phyloP scores from a whole-genome alignment of 1,284 basidiomycete species.

The Cryptococcus floricola region DNA sequence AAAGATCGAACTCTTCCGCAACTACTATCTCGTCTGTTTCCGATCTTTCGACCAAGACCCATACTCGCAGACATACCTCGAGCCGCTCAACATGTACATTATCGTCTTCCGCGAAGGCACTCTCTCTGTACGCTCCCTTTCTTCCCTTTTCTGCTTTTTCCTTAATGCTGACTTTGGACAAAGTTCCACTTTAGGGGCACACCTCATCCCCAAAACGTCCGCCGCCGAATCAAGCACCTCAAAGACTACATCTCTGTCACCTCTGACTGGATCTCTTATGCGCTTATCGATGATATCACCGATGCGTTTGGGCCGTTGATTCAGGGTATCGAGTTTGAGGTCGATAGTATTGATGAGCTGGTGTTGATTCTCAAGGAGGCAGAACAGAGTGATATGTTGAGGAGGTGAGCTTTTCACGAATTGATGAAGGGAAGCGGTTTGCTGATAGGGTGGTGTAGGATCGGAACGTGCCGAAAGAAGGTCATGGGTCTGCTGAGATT shows the following conservation, averaged over 20 bases:
- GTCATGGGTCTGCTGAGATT: slow-evolving; percentile 92
- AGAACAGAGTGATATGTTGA: slow-evolving; percentile 74
- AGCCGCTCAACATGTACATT: slow-evolving; percentile 99
- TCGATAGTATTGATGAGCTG: slow-evolving; percentile 97
- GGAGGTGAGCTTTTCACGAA: slow-evolving; percentile 50
- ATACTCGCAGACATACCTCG: slow-evolving; percentile 94
- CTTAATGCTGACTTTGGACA: background rate
- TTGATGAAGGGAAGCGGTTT: background rate
- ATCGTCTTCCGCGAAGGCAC: slow-evolving; percentile 99
- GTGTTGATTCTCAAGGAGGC: slow-evolving; percentile 91
- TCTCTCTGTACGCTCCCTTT: slow-evolving; percentile 63
- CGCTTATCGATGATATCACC: slow-evolving; percentile 98
- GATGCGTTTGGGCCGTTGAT: slow-evolving; percentile 99
- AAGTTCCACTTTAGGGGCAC: slow-evolving; percentile 98
- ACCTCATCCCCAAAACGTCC: slow-evolving; percentile 96
- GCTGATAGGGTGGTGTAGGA: slow-evolving; percentile 54
- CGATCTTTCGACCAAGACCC: slow-evolving; percentile 98
- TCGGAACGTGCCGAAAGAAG: slow-evolving; percentile 98
- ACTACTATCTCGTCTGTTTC: slow-evolving; percentile 99
- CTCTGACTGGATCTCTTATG: slow-evolving; percentile 99
- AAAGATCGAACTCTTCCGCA: slow-evolving; percentile 98
- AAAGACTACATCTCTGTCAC: slow-evolving; percentile 99
- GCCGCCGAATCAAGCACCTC: slow-evolving; percentile 96
- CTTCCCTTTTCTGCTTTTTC: background rate
- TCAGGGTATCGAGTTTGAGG: slow-evolving; percentile 98